Evolutionary conservation across 202 grass and related monocot genomes (phyloP).

Genomic region (Schoenoplectus triqueter): DNA sequence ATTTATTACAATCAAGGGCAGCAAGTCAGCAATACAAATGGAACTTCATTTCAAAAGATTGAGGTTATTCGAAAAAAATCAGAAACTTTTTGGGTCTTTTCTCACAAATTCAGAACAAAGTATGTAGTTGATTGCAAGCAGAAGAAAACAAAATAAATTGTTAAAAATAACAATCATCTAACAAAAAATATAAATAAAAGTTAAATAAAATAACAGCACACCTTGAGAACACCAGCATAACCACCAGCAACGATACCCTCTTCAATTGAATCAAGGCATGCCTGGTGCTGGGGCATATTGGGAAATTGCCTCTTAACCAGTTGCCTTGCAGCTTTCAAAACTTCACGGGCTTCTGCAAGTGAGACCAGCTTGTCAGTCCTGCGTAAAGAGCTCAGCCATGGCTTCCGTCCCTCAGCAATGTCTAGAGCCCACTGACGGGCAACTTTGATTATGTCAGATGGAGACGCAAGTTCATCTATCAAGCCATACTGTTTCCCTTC

Average conservation of each 20-base stretch:
- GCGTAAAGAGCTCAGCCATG: conserved; percentile 84
- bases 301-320: conserved; percentile 64
- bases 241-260: conserved; percentile 82
- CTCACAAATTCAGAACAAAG: background rate
- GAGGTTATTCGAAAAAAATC: background rate
- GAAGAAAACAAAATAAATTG: background rate
- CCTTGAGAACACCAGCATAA: conserved; percentile 92
- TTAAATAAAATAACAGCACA: conserved; percentile 34
- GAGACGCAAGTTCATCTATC: conserved; percentile 72
- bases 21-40: background rate
- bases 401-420: conserved; percentile 72
- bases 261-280: conserved; percentile 83
- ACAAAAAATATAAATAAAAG: background rate
- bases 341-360: conserved; percentile 77
- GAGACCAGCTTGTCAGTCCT: conserved; percentile 83
- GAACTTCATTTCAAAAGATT: background rate
- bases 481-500: conserved; percentile 90
- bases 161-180: background rate
- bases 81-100: background rate
- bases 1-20: background rate
- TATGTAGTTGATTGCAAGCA: conserved; percentile 15
- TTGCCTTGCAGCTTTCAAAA: conserved; percentile 69
- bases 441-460: conserved; percentile 75
- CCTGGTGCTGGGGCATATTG: conserved; percentile 90
- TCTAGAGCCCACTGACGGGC: conserved; percentile 86